Percentiles rank a stretch among this genome's conserved stretches.
Conservation (phyloP, 2,329 filamentous ascomycete genomes). For the Macrophomina tecta region DNA sequence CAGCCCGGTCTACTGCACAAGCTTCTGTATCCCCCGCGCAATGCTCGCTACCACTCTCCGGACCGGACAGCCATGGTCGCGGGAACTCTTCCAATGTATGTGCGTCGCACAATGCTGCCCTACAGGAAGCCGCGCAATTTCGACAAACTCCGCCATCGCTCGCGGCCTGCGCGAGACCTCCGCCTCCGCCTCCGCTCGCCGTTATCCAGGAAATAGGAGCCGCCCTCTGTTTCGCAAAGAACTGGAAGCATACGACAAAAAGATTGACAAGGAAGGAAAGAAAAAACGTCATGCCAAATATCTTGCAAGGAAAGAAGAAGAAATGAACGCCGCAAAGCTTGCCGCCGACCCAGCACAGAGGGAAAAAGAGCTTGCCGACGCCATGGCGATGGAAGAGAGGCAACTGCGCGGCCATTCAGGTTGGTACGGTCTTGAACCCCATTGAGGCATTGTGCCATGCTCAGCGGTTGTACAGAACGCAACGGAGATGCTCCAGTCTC, state of each 20-base stretch:
- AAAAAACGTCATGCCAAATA: neutral
- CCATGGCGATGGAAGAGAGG: neutral
- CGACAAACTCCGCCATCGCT: conserved; percentile 72
- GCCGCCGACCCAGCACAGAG: neutral
- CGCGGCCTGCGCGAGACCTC: conserved; percentile 62
- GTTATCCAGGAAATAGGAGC: neutral
- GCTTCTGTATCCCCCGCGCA: neutral
- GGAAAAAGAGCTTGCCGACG: neutral
- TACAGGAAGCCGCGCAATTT: conserved; percentile 51
- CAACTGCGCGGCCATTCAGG: neutral
- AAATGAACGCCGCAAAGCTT: neutral
- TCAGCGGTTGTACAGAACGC: neutral
- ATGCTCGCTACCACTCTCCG: neutral
- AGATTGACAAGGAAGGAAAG: neutral
- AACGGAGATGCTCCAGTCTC: neutral
- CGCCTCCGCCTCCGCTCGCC: neutral
- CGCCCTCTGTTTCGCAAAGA: conserved; percentile 8
- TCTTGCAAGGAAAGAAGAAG: neutral
- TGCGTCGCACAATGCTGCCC: neutral
- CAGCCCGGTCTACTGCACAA: neutral
- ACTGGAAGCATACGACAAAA: neutral
- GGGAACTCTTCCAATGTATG: neutral
- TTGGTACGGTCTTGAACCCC: neutral
- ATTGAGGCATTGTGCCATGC: too few species aligned
- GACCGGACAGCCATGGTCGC: neutral